Base-by-base conservation (phyloP, 192 early-diverging fungal genomes). In the Dissophora ornata region DNA sequence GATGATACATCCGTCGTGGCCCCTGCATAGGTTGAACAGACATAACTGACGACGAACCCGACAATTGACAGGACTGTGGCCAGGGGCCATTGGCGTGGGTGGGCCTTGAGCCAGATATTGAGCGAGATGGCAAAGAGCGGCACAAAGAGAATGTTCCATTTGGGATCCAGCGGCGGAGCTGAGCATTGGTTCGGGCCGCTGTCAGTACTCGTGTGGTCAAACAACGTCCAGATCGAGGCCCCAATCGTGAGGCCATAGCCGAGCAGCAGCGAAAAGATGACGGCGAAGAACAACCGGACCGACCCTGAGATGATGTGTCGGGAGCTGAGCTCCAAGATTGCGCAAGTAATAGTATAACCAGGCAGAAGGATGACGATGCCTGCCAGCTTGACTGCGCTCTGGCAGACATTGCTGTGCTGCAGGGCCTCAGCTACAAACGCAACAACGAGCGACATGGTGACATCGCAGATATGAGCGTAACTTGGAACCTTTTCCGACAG, bases 291-390 rank as follows among this genome's bases (percentile, higher is more conserved):
- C 56, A 97, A 82, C 4, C 95, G 87, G 18, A 97, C 94, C 0
- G 93, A 90, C 38, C 96, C 96, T 1, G 92, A 89, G 33, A 98
- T 91, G 68, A 96, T 84, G 67, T 98, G 95, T 19, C 93, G 84
- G 11, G 94, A 93, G 9, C 91, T 89, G 52, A 98, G 81, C 57
- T 98, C 96, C 45, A 94, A 91, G 62, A 98, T 93, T 36, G 89
- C 81, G 28, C 91, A 84, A 13, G 96, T 93, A 62, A 98, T 86
- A 0, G 87, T 84, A 49, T 95, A 87, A 6, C 96, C 96, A 0
- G 91, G 90, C n/a, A 92, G 81, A 42, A 92, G 64, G 69, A 90
- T 85, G 42, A 90, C 87, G 46, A 90, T 81, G 29, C 86, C 88
- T 0, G 58, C 73, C 36, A 77, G 10, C 45, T 77, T 67, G 59